These are phyloP conservation scores for Fagopyrum tataricum DNA, from an alignment of 148 eudicot species.

Conservation along the genomic window DNA sequence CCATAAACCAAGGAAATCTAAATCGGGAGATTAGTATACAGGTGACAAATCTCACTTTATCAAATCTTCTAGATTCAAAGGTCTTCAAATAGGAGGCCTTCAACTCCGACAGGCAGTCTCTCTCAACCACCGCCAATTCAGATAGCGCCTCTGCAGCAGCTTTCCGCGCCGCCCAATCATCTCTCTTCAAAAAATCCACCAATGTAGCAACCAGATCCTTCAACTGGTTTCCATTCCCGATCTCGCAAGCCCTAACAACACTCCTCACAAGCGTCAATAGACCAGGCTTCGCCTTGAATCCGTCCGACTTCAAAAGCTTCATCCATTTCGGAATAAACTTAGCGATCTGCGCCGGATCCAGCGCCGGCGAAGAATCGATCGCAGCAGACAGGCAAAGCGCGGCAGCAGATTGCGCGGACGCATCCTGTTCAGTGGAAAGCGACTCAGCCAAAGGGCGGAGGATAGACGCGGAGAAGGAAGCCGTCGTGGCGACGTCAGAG, in stretches of 20 bases:
- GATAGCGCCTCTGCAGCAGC: conserved; percentile 70
- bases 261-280: conserved; percentile 49
- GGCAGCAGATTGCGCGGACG: conserved; percentile 56
- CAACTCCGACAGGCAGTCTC: conserved; percentile 41
- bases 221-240: conserved; percentile 31
- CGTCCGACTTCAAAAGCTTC: conserved; percentile 39
- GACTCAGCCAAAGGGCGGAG: conserved; percentile 56
- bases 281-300: conserved; percentile 68
- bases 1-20: not conserved
- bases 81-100: conserved; percentile 58
- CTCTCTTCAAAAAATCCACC: conserved; percentile 56
- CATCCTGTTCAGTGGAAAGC: conserved; percentile 72
- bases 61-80: conserved; percentile 67
- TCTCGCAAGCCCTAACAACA: conserved; percentile 44
- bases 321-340: conserved; percentile 44
- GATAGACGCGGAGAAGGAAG: conserved; percentile 37
- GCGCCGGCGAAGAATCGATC: conserved; percentile 43
- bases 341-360: conserved; percentile 37
- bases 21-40: not conserved
- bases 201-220: conserved; percentile 50
- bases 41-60: conserved; percentile 41
- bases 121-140: conserved; percentile 60
- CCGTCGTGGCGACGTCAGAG: conserved; percentile 25
- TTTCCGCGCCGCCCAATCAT: conserved; percentile 82
- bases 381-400: conserved; percentile 70